These are phyloP conservation scores for Symbiodinium pilosum DNA, from an alignment of 73 alveolate species.

Conservation along the genomic window DNA sequence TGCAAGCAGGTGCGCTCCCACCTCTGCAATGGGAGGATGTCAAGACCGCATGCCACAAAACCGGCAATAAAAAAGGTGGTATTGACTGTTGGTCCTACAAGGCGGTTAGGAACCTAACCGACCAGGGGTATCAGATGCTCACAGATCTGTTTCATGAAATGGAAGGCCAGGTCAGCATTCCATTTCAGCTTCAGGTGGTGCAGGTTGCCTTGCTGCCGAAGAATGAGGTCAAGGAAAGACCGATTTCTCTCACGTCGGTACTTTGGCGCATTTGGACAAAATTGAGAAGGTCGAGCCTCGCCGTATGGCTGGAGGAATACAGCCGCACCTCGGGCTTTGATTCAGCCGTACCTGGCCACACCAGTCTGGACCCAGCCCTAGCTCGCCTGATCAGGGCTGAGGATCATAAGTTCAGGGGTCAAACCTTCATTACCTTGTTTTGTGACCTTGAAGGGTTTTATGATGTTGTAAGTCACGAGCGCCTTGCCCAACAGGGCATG, in stretches of 20 bases:
- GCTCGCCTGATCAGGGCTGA: neutral
- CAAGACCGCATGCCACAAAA: neutral
- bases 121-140: neutral
- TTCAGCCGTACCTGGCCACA: neutral
- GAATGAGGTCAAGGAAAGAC: neutral
- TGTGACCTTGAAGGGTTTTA: neutral
- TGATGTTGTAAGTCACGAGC: neutral
- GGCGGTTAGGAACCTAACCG: neutral
- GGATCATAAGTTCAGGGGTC: neutral
- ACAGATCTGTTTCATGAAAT: neutral
- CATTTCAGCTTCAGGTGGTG: neutral
- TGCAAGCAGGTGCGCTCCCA: neutral
- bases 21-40: neutral
- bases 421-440: neutral
- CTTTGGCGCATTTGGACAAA: neutral
- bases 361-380: neutral
- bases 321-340: neutral
- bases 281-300: neutral
- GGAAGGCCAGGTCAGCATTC: neutral
- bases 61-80: neutral
- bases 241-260: neutral
- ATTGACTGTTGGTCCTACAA: neutral
- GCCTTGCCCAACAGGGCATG: neutral
- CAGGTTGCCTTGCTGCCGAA: neutral
- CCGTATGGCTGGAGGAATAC: neutral